A percentile compares a stretch with the other conserved stretches of the same genome.
These are phyloP conservation scores for Karstenula rhodostoma DNA, from an alignment of 2,329 filamentous ascomycete genomes.

Conservation along the genomic window DNA sequence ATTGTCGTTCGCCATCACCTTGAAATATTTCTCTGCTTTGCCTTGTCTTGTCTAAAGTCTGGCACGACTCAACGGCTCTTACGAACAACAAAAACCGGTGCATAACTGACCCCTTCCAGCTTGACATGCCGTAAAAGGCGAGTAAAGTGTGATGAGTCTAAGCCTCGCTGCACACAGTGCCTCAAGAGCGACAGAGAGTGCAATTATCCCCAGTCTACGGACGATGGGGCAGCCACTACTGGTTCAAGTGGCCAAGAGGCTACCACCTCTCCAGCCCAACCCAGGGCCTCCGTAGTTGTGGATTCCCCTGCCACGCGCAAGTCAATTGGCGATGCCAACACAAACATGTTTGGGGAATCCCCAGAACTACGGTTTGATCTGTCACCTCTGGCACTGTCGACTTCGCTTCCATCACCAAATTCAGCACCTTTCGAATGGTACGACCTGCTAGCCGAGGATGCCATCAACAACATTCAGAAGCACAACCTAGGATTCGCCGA, in stretches of 20 bases:
- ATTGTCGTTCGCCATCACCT: background rate
- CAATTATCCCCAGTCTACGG: conserved; percentile 42
- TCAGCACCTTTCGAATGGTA: conserved; percentile 60
- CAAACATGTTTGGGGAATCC: conserved; percentile 32
- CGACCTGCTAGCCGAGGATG: conserved; percentile 57
- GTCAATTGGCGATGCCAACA: conserved; percentile 31
- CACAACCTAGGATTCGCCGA: conserved; percentile 45
- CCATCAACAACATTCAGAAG: conserved; percentile 47
- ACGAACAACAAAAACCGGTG: background rate
- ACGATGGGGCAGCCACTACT: conserved; percentile 17
- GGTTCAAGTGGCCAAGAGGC: conserved; percentile 24
- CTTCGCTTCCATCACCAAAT: conserved; percentile 51
- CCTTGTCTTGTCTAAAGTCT: background rate
- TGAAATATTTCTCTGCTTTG: background rate
- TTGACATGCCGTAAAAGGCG: conserved; percentile 57
- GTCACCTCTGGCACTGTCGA: conserved; percentile 38
- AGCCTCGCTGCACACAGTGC: conserved; percentile 56
- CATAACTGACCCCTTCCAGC: conserved; percentile 36
- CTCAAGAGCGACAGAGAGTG: conserved; percentile 55
- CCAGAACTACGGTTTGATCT: conserved; percentile 43
- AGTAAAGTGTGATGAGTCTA: conserved; percentile 61
- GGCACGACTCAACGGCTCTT: background rate
- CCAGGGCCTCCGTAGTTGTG: conserved; percentile 4
- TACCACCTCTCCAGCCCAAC: conserved; percentile 26
- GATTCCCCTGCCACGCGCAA: conserved; percentile 31